phyloP scores from a whole-genome alignment of 495 filamentous ascomycete genomes.

The Cenococcum geophilum region DNA sequence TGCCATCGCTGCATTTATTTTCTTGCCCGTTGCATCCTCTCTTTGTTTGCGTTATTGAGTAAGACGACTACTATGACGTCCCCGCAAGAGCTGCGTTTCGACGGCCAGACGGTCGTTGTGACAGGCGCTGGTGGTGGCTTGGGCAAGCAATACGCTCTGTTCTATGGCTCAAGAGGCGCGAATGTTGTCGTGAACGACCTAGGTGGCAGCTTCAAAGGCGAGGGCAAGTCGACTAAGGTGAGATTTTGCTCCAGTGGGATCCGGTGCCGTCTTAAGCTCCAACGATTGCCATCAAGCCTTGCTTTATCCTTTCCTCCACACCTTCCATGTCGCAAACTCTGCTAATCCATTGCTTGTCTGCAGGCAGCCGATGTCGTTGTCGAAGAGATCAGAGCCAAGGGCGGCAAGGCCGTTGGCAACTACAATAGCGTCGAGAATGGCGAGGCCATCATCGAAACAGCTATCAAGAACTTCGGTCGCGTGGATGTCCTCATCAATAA shows the following conservation, averaged over 20 bases:
- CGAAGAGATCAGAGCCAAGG: constrained; percentile 83
- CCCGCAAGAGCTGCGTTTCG: constrained; percentile 65
- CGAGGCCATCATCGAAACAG: constrained; percentile 92
- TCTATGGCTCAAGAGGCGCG: constrained; percentile 87
- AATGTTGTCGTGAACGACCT: constrained; percentile 98
- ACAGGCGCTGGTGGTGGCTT: constrained; percentile 94
- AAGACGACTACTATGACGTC: not conserved
- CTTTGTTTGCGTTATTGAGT: not conserved
- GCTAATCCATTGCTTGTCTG: not conserved
- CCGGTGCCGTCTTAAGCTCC: not conserved
- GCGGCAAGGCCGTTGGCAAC: constrained; percentile 96
- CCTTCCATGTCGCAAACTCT: not conserved
- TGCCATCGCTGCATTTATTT: not conserved
- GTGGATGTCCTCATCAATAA: constrained; percentile 97
- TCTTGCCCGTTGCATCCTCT: not conserved
- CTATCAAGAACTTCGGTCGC: constrained; percentile 84
- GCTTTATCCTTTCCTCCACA: not conserved
- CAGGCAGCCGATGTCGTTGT: constrained; percentile 91
- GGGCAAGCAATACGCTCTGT: constrained; percentile 84
- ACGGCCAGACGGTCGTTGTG: constrained; percentile 94
- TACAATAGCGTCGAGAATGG: constrained; percentile 96
- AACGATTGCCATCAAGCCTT: not conserved
- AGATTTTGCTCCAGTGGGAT: constrained; percentile 7
- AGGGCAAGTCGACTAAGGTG: constrained; percentile 84
- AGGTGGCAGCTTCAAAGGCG: constrained; percentile 88